Conservation (phyloP, 2,329 filamentous ascomycete genomes). For the Aspergillus bombycis region DNA sequence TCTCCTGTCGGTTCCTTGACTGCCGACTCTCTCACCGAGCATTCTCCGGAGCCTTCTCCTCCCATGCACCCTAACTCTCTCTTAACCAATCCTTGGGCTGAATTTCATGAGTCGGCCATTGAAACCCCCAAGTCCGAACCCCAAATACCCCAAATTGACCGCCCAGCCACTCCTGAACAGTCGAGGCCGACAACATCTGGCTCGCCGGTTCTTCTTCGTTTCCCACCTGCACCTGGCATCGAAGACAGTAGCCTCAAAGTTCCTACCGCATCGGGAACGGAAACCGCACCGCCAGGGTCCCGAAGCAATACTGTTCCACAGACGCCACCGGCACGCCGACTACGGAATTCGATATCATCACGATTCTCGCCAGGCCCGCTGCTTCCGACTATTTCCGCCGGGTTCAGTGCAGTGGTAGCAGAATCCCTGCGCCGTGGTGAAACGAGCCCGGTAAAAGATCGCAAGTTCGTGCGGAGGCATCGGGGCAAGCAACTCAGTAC, state of each 20-base stretch:
- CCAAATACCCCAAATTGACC: slow-evolving; percentile 25
- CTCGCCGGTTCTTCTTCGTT: slow-evolving; percentile 42
- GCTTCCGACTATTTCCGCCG: slow-evolving; percentile 62
- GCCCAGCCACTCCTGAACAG: slow-evolving; percentile 30
- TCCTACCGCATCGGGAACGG: slow-evolving; percentile 22
- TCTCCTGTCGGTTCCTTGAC: slow-evolving; percentile 39
- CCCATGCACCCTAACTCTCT: slow-evolving; percentile 40
- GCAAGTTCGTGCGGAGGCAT: slow-evolving; percentile 28
- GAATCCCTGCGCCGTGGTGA: slow-evolving; percentile 65
- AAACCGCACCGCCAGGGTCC: slow-evolving; percentile 24
- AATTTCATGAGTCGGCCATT: slow-evolving; percentile 22
- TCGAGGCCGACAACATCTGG: slow-evolving; percentile 21
- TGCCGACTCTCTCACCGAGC: slow-evolving; percentile 32
- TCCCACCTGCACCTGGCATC: slow-evolving; percentile 43
- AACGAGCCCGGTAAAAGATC: slow-evolving; percentile 42
- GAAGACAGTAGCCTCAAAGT: slow-evolving; percentile 26
- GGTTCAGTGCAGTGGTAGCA: slow-evolving; percentile 65
- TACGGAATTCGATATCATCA: slow-evolving; percentile 52
- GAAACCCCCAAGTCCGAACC: slow-evolving; percentile 27
- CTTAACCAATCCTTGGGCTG: slow-evolving; percentile 45
- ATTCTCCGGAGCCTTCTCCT: slow-evolving; percentile 31
- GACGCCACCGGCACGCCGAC: slow-evolving; percentile 41
- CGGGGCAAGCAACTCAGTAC: slow-evolving; percentile 34
- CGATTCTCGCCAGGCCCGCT: slow-evolving; percentile 62
- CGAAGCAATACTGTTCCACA: slow-evolving; percentile 35